These are phyloP conservation scores for Alternaria brassicicola DNA, from an alignment of 2,329 filamentous ascomycete genomes.

Conservation along the genomic window DNA sequence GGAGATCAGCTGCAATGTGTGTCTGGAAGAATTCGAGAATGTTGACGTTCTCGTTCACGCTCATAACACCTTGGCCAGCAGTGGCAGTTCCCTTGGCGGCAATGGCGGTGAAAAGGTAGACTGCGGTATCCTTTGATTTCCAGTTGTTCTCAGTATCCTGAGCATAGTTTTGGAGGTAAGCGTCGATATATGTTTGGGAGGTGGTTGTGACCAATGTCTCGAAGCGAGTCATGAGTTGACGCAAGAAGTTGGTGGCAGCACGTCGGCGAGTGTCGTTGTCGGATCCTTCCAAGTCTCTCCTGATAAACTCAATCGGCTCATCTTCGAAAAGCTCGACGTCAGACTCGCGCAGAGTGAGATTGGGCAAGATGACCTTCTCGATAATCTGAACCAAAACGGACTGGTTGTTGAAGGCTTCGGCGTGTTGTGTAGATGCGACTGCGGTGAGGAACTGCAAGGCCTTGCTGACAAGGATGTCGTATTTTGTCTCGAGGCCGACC, in stretches of 20 bases:
- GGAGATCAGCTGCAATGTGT: slow-evolving; percentile 86
- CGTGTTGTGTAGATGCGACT: slow-evolving; percentile 78
- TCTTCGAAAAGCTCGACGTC: slow-evolving; percentile 97
- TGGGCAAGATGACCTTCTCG: slow-evolving; percentile 94
- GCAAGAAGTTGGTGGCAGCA: slow-evolving; percentile 92
- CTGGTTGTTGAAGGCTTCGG: slow-evolving; percentile 83
- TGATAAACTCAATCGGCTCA: slow-evolving; percentile 97
- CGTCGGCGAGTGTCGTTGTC: slow-evolving; percentile 92
- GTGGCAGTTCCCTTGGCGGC: slow-evolving; percentile 91
- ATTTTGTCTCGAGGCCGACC: slow-evolving; percentile 86
- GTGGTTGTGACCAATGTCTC: slow-evolving; percentile 83
- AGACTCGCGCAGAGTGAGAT: slow-evolving; percentile 87
- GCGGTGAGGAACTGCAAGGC: slow-evolving; percentile 93
- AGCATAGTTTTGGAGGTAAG: slow-evolving; percentile 77
- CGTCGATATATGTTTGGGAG: slow-evolving; percentile 84
- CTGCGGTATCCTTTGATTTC: slow-evolving; percentile 98
- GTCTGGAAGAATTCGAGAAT: slow-evolving; percentile 95
- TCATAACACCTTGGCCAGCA: slow-evolving; percentile 85
- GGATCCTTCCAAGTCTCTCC: slow-evolving; percentile 91
- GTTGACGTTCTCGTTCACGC: slow-evolving; percentile 79
- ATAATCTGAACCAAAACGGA: slow-evolving; percentile 83
- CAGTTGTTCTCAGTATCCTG: slow-evolving; percentile 73
- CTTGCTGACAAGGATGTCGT: slow-evolving; percentile 92
- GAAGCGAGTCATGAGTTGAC: slow-evolving; percentile 87
- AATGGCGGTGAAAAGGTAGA: slow-evolving; percentile 93